Percentiles rank a stretch among this genome's conserved stretches.
Conservation (phyloP, 1,139 yeast genomes). For the Yamadazyma oceani region DNA sequence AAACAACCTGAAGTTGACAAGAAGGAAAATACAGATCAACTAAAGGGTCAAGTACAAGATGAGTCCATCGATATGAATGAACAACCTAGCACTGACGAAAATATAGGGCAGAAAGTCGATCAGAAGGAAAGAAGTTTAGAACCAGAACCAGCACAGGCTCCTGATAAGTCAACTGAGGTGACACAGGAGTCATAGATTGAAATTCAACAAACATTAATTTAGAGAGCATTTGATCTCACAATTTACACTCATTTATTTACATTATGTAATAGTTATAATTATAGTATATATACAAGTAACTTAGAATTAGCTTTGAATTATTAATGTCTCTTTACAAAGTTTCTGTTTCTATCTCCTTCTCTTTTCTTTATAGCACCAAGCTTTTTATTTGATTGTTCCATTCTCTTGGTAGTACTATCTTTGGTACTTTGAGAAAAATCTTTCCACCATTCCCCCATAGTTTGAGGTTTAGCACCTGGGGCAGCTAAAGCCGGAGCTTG, state of each 20-base stretch:
- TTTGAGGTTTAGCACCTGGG: conserved; percentile 28
- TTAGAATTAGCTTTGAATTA: conserved; percentile 19
- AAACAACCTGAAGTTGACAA: background rate
- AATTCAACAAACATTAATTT: too few species aligned
- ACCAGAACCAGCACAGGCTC: too few species aligned
- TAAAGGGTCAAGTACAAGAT: background rate
- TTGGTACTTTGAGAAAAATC: conserved; percentile 34
- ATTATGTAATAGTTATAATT: too few species aligned
- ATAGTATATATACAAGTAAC: conserved; percentile 8
- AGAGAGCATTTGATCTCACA: too few species aligned
- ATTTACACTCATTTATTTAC: too few species aligned
- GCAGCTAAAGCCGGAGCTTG: conserved; percentile 43
- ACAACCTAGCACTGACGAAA: too few species aligned
- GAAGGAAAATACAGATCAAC: background rate
- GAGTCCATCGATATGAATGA: too few species aligned
- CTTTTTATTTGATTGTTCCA: conserved; percentile 38
- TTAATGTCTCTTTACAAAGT: conserved; percentile 47
- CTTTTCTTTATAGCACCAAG: conserved; percentile 41
- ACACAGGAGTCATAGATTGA: background rate
- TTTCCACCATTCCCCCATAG: conserved; percentile 40
- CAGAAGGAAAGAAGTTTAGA: too few species aligned
- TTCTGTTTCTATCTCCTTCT: conserved; percentile 31
- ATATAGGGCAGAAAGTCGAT: background rate
- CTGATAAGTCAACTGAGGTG: too few species aligned
- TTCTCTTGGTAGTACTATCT: conserved; percentile 33